These are phyloP conservation scores for Amphirosellinia nigrospora DNA, from an alignment of 495 filamentous ascomycete genomes.

Conservation along the genomic window DNA sequence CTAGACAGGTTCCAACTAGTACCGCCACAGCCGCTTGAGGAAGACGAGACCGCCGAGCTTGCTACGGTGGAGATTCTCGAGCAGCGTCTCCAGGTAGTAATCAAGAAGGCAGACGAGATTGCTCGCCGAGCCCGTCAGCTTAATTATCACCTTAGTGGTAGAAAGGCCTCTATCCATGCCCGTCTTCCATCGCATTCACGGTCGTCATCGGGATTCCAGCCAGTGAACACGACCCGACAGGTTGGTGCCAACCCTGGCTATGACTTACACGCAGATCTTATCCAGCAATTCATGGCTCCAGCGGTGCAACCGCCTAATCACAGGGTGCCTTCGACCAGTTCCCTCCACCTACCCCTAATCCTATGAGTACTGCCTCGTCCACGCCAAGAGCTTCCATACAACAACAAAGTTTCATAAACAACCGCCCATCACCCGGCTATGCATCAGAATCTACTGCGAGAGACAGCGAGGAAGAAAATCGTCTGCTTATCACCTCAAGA, in stretches of 20 bases:
- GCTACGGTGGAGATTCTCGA: conserved; percentile 84
- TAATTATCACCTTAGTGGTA: conserved; percentile 78
- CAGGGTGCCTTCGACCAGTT: conserved; percentile 35
- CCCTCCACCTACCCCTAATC: conserved; percentile 39
- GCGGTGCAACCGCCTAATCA: conserved; percentile 33
- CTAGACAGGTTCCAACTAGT: conserved; percentile 84
- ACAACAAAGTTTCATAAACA: conserved; percentile 33
- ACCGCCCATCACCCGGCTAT: conserved; percentile 39
- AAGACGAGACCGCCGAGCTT: conserved; percentile 86
- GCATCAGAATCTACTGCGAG: conserved; percentile 31
- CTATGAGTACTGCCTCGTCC: conserved; percentile 34
- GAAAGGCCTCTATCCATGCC: conserved; percentile 67
- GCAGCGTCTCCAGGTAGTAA: conserved; percentile 72
- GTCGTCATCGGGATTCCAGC: conserved; percentile 35
- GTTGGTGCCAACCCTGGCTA: conserved; percentile 38
- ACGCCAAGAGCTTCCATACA: conserved; percentile 38
- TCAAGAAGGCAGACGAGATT: conserved; percentile 78
- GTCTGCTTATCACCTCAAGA: conserved; percentile 69
- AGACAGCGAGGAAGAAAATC: conserved; percentile 47
- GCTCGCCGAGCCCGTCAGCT: conserved; percentile 81
- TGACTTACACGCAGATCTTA: conserved; percentile 49
- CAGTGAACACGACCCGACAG: conserved; percentile 33
- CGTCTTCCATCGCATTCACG: conserved; percentile 38
- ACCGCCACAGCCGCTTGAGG: conserved; percentile 70
- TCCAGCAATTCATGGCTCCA: conserved; percentile 48